Evolutionary conservation across 2,329 filamentous ascomycete species (phyloP).

Genomic region (Orbilia blumenaviensis): DNA sequence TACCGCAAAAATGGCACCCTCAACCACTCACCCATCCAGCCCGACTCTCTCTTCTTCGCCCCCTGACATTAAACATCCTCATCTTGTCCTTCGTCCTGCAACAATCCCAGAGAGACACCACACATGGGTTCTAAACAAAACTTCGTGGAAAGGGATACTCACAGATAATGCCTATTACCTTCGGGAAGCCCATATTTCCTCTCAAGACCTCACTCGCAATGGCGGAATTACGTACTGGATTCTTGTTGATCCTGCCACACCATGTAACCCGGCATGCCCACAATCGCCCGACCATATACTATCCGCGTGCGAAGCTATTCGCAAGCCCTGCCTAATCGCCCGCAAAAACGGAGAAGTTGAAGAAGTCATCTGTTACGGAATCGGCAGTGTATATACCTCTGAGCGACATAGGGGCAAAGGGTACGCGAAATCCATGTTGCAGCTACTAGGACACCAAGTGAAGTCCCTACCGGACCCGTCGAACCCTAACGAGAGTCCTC

Average conservation of each 20-base stretch:
- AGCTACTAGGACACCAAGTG: slow-evolving; percentile 36
- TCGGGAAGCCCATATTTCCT: slow-evolving; percentile 69
- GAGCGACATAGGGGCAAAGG: slow-evolving; percentile 47
- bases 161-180: slow-evolving; percentile 68
- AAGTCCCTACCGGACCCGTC: slow-evolving; percentile 31
- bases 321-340: slow-evolving; percentile 67
- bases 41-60: slow-evolving; percentile 42
- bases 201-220: slow-evolving; percentile 68
- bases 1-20: slow-evolving; percentile 45
- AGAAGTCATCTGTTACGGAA: slow-evolving; percentile 50
- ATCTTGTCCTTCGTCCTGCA: slow-evolving; percentile 67
- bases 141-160: slow-evolving; percentile 70
- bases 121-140: slow-evolving; percentile 68
- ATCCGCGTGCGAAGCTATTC: slow-evolving; percentile 72
- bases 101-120: slow-evolving; percentile 67
- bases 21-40: slow-evolving; percentile 42
- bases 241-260: slow-evolving; percentile 65
- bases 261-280: slow-evolving; percentile 58
- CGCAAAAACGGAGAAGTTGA: slow-evolving; percentile 41
- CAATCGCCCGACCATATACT: slow-evolving; percentile 66
- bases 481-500: slow-evolving; percentile 14
- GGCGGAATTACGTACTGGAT: slow-evolving; percentile 73
- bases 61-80: slow-evolving; percentile 31
- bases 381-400: slow-evolving; percentile 48
- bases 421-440: slow-evolving; percentile 50